phyloP scores from a whole-genome alignment of 2,329 filamentous ascomycete species.

The Cylindrodendrum hubeiense region DNA sequence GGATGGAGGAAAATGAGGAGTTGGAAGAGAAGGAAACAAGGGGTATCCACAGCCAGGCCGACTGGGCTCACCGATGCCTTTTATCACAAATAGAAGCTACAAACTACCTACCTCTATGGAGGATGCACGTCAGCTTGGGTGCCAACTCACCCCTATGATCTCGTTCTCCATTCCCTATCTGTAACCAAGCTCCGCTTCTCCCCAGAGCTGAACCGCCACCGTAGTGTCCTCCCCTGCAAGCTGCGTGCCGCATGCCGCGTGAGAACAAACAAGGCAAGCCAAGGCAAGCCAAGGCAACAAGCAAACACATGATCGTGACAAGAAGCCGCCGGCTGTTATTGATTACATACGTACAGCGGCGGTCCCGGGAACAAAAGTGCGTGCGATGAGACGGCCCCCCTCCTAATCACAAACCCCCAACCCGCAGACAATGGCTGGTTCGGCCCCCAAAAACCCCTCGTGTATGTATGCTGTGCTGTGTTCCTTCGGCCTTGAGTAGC shows the following conservation, averaged over 20 bases:
- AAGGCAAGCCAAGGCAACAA: background rate
- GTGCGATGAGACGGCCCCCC: background rate
- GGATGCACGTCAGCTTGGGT: constrained; percentile 7
- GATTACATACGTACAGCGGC: background rate
- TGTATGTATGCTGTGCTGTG: background rate
- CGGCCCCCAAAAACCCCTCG: background rate
- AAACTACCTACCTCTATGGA: too few species aligned
- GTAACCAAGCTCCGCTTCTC: background rate
- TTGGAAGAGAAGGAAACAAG: background rate
- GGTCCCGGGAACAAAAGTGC: background rate
- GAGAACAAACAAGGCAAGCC: background rate
- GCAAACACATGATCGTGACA: background rate
- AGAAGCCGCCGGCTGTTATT: background rate
- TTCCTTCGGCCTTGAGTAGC: background rate
- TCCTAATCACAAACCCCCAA: background rate
- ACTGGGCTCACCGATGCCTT: background rate
- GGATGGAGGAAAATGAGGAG: background rate
- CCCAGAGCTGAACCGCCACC: background rate
- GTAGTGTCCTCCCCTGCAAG: background rate
- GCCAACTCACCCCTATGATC: constrained; percentile 3
- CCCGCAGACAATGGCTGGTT: background rate
- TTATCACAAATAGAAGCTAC: background rate
- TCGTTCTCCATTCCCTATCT: background rate
- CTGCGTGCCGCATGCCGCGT: background rate
- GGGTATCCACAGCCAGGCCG: background rate